Base-by-base conservation (phyloP, 768 basidiomycete genomes). In the Hydnomerulius pinastri region DNA sequence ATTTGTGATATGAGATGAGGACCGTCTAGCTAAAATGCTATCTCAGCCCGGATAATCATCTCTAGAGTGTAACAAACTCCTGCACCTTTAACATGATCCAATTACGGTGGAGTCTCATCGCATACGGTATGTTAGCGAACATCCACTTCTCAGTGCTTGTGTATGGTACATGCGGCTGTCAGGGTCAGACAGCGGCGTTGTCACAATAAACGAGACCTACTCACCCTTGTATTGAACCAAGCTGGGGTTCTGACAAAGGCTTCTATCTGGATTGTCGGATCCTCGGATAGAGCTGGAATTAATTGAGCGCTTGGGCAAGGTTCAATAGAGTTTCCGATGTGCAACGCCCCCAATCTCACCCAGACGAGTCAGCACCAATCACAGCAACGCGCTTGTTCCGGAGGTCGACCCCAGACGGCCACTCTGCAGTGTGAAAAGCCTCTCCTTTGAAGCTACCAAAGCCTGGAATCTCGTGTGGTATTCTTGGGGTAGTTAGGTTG, bases 301-400 rank as follows among this genome's bases (percentile, higher is more conserved):
- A 83, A 73, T 60, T 86, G 85, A 2, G 83, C 80, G 4, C 82
- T 85, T 42, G 15, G 64, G 12, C 13, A 12, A 29, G 24, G 38
- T n/a, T 46, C 32, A 55, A n/a, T 25, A 47, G 36, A 6, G 21
- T 28, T 24, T 39, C 27, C 12, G 17, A 23, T 21, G 41, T 47
- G 20, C 17, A 17, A 17, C 30, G 7, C 29, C 12, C 23, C 32
- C 6, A 46, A 43, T 24, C 75, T 55, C 57, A 82, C 74, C 76
- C 83, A 24, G 79, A 81, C 50, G 80, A 82, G 1, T 82, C 83
- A 60, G 81, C 84, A 37, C 83, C 83, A 58, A 85, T 78, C 11
- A 64, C 48, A n/a, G 43, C 72, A 15, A 73, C 56, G 10, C 55
- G 50, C 59, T 80, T 81, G 6, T 70, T 69, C 10, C 56, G 55